These are phyloP conservation scores for Annulohypoxylon moriforme DNA, from an alignment of 495 filamentous ascomycete genomes.

Conservation along the genomic window DNA sequence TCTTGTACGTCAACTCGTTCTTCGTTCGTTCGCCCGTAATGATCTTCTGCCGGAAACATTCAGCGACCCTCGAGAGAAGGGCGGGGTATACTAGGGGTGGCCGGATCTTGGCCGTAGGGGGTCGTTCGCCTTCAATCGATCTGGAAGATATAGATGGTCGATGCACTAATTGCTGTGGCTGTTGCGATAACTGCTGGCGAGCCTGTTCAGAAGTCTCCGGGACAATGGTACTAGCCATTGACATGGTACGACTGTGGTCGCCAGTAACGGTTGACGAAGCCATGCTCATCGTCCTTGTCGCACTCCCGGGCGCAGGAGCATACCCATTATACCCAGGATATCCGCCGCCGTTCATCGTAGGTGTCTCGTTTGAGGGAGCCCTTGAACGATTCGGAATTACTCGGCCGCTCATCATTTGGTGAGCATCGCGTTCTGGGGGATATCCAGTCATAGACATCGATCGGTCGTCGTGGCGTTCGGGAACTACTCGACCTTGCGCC, in stretches of 20 bases:
- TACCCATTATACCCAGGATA: constrained; percentile 45
- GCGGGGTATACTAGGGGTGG: constrained; percentile 93
- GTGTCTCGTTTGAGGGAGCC: constrained; percentile 52
- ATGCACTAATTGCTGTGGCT: constrained; percentile 51
- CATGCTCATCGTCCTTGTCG: constrained; percentile 65
- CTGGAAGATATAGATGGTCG: constrained; percentile 55
- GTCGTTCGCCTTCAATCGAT: constrained; percentile 62
- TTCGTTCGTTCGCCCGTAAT: constrained; percentile 86
- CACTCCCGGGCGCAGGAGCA: constrained; percentile 52
- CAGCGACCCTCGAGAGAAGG: constrained; percentile 87
- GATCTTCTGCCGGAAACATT: constrained; percentile 89
- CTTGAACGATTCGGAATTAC: constrained; percentile 75
- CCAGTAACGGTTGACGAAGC: constrained; percentile 59
- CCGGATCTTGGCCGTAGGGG: constrained; percentile 62
- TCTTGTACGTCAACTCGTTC: constrained; percentile 97
- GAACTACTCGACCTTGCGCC: constrained; percentile 88
- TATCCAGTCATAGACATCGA: constrained; percentile 97
- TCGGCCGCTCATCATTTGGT: constrained; percentile 91
- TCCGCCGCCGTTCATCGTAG: constrained; percentile 28
- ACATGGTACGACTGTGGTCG: constrained; percentile 72
- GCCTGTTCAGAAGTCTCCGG: constrained; percentile 55
- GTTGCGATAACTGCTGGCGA: constrained; percentile 49
- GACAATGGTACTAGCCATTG: constrained; percentile 85
- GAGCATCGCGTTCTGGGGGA: constrained; percentile 75
- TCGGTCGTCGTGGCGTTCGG: constrained; percentile 90